A percentile compares a stretch with the other conserved stretches of the same genome.
Evolutionary conservation across 805 yeast species (phyloP).

Genomic region (Starmerella sp.): DNA sequence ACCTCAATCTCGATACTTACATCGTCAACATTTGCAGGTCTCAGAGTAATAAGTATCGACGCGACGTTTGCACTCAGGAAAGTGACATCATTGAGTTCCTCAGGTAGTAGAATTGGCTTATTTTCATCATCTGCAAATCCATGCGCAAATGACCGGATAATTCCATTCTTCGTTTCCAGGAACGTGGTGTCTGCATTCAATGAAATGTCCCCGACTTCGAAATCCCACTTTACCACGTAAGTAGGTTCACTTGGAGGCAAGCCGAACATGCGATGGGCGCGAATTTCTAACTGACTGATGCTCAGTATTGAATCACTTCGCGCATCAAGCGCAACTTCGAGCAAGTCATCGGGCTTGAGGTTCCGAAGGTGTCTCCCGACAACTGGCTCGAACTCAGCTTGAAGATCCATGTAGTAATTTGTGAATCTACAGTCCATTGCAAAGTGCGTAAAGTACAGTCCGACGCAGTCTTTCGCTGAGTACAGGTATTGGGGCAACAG

Average conservation of each 20-base stretch:
- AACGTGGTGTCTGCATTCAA: slow-evolving; percentile 42
- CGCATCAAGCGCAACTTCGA: slow-evolving; percentile 13
- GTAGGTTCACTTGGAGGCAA: slow-evolving; percentile 82
- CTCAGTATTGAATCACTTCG: slow-evolving; percentile 29
- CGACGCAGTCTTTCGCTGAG: slow-evolving; percentile 48
- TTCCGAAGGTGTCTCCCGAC: slow-evolving; percentile 27
- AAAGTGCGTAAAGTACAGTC: slow-evolving; percentile 50
- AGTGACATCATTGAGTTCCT: slow-evolving; percentile 56
- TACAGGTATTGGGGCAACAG: slow-evolving; percentile 66
- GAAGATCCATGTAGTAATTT: slow-evolving; percentile 81
- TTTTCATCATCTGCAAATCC: slow-evolving; percentile 71
- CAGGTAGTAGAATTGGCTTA: slow-evolving; percentile 46
- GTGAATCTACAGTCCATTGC: slow-evolving; percentile 78
- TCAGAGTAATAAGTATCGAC: slow-evolving; percentile 5
- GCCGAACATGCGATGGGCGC: slow-evolving; percentile 90
- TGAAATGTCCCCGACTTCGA: slow-evolving; percentile 49
- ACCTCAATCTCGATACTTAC: slow-evolving; percentile 23
- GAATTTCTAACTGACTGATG: slow-evolving; percentile 48
- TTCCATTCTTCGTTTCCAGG: slow-evolving; percentile 32
- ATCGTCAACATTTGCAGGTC: neutral
- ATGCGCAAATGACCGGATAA: slow-evolving; percentile 42
- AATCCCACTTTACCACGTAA: slow-evolving; percentile 83
- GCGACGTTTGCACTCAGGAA: slow-evolving; percentile 49
- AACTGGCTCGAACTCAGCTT: slow-evolving; percentile 57
- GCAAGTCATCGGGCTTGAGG: slow-evolving; percentile 10